Evolutionary conservation across 495 filamentous ascomycete genomes (phyloP), one percentile per base, ranked within the genome.

Genomic region (Talaromyces thailandensis): DNA sequence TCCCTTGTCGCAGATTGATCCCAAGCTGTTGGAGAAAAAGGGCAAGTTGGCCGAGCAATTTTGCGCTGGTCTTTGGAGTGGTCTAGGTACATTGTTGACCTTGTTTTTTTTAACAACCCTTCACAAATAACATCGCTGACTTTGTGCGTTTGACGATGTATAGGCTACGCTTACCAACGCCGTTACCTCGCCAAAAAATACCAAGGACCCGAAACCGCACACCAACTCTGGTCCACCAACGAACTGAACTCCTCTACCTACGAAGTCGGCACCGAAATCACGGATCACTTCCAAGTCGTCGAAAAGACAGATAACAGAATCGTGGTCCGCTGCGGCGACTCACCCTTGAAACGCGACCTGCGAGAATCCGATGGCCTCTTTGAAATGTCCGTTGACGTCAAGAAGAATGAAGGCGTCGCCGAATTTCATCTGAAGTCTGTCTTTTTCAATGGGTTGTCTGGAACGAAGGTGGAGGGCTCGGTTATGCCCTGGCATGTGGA

Each of bases 201-300:
- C 72, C 76, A 84, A 53, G 72, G 71, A 40, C 76, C 84, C 3
- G 81, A 81, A n/a, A 88, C 87, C 6, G 76, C 82, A 25, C 62
- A 72, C 59, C 82, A 90, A 64, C 82, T 91, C 23, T 91, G 88
- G 88, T 74, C 77, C 5, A 74, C 69, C 24, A 68, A 75, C 6
- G 82, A 86, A 40, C 77, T 92, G 1, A 67, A 76, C 23, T 56
- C 66, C 18, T 82, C 76, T 29, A 75, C 63, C 35, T 92, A 88
- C 70, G 79, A 85, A 26, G 72, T 80, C 40, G 87, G 87, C 26
- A 87, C 87, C 23, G 69, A 81, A 29, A 82, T 90, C 66, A 88
- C 85, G 26, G 88, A 92, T 68, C 88, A 92, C 72, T 91, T 92
- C 70, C 86, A 92, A 71, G 87, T 92, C 0, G 72, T 92, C 2